Percentiles rank a stretch among this genome's conserved stretches.
Evolutionary conservation across 345 rosid genomes (phyloP).

Genomic region (Syzygium aromaticum): DNA sequence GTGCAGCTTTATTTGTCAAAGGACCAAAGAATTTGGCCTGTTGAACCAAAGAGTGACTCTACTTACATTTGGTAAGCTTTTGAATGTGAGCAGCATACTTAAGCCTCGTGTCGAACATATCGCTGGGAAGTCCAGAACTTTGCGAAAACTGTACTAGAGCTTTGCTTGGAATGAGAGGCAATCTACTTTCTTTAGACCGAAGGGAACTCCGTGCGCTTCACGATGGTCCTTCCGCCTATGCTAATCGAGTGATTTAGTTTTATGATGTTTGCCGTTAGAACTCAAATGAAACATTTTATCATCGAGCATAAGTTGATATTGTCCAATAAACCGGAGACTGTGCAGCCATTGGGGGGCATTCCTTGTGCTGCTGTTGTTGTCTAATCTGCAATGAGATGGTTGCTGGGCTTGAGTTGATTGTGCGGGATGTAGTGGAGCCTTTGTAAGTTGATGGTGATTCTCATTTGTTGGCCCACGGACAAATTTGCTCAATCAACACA

Average conservation of each 20-base stretch:
- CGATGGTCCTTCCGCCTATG: not conserved
- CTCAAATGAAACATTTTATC: not conserved
- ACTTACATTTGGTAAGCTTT: not conserved
- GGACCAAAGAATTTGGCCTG: not conserved
- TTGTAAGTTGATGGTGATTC: not conserved
- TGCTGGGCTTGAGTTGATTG: not conserved
- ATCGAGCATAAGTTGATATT: accelerated
- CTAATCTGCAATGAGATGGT: accelerated
- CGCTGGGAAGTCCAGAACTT: not conserved
- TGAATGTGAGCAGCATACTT: not conserved
- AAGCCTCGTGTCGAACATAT: not conserved
- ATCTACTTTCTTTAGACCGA: not conserved
- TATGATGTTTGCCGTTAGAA: not conserved
- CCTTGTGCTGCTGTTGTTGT: not conserved
- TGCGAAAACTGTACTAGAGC: not conserved
- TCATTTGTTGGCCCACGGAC: not conserved
- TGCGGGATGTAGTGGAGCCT: not conserved
- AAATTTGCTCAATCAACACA: not conserved
- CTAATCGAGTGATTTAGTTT: not conserved
- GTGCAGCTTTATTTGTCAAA: not conserved
- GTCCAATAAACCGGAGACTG: not conserved
- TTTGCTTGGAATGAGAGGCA: not conserved
- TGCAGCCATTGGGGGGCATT: not conserved
- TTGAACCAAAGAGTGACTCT: not conserved
- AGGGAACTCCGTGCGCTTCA: not conserved